Evolutionary conservation across 352 stramenopile species (phyloP).

Genomic region (Pilasporangium apinafurcum): DNA sequence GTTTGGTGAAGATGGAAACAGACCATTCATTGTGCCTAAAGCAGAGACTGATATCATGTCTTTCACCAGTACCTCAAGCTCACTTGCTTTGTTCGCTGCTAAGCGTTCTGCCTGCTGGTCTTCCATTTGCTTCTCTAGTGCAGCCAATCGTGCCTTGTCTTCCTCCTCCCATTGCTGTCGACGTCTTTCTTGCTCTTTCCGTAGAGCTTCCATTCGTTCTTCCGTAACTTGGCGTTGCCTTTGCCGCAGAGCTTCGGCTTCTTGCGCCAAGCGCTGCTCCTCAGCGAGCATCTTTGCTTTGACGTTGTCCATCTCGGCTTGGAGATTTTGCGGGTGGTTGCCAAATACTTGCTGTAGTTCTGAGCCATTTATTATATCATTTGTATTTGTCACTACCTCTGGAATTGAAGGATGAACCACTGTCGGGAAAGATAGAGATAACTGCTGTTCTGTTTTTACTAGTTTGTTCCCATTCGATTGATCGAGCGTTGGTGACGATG

Average conservation of each 20-base stretch:
- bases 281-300: conserved; percentile 32
- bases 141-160: conserved; percentile 35
- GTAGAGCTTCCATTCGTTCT: conserved; percentile 43
- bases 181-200: conserved; percentile 57
- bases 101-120: conserved; percentile 33
- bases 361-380: conserved; percentile 4
- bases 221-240: conserved; percentile 45
- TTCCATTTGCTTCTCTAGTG: conserved; percentile 37
- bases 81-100: conserved; percentile 15
- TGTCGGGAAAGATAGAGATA: too few species aligned
- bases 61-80: conserved; percentile 19
- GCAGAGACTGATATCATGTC: conserved; percentile 13
- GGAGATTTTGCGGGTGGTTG: conserved; percentile 2
- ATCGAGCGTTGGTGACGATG: too few species aligned
- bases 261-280: conserved; percentile 26
- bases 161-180: conserved; percentile 67
- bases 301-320: conserved; percentile 31
- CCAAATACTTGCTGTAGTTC: neutral
- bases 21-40: neutral
- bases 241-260: conserved; percentile 34
- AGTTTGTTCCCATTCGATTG: too few species aligned
- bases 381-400: too few species aligned
- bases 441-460: too few species aligned
- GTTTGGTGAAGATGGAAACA: neutral
- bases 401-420: too few species aligned